phyloP scores from a whole-genome alignment of 164 flowering plant species.

The Dillenia turbinata region DNA sequence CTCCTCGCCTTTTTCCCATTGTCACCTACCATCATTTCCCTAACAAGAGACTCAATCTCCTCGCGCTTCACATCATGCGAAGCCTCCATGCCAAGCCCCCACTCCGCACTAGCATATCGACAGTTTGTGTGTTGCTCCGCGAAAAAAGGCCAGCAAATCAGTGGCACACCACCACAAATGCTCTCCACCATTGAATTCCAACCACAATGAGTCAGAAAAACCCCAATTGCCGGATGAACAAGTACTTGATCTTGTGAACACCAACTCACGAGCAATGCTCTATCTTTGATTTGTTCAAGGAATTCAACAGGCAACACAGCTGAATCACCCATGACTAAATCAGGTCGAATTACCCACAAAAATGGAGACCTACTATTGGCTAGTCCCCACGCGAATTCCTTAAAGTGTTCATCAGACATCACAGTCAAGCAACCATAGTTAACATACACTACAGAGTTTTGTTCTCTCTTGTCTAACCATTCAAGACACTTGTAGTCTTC shows the following conservation, averaged over 20 bases:
- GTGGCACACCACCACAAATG: constrained; percentile 10
- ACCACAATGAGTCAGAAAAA: constrained; percentile 10
- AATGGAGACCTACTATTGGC: constrained; percentile 24
- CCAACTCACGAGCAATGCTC: constrained; percentile 15
- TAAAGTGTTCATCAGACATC: constrained; percentile 18
- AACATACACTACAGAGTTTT: constrained; percentile 23
- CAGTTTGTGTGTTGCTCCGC: constrained; percentile 13
- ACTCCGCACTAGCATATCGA: constrained; percentile 3
- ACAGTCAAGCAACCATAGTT: constrained; percentile 28
- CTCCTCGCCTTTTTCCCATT: constrained; percentile 14
- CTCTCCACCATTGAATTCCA: constrained; percentile 11
- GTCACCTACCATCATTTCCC: constrained; percentile 10
- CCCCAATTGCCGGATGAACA: constrained; percentile 5
- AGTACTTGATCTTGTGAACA: constrained; percentile 17
- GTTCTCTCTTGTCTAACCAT: constrained; percentile 19
- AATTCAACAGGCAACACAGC: constrained; percentile 20
- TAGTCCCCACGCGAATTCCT: constrained; percentile 34
- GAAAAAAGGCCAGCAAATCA: constrained; percentile 15
- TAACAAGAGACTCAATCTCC: constrained; percentile 4
- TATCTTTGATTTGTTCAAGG: constrained; percentile 15
- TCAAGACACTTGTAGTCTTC: constrained; percentile 15
- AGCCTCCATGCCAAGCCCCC: constrained; percentile 12
- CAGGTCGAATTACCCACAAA: constrained; percentile 25
- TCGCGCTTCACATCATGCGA: constrained; percentile 3
- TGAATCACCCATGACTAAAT: constrained; percentile 18